Percentiles rank a stretch among this genome's conserved stretches.
Evolutionary conservation across 2,329 filamentous ascomycete genomes (phyloP).

Genomic region (Calycina herbarum): DNA sequence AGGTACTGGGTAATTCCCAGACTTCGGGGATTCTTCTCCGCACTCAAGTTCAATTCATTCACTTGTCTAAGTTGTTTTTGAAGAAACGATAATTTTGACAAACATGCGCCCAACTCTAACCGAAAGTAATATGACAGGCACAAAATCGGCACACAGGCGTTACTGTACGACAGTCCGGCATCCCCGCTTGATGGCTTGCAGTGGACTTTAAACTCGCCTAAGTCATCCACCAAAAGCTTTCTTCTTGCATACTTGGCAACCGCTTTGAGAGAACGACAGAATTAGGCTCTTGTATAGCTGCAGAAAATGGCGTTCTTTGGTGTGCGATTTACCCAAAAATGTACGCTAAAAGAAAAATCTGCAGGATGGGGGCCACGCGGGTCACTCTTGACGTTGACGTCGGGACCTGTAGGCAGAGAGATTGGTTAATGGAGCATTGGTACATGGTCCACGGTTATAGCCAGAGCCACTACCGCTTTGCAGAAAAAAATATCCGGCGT

Average conservation of each 20-base stretch:
- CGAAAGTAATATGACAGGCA: not conserved
- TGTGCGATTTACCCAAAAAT: not conserved
- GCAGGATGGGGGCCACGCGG: not conserved
- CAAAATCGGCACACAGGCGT: conserved; percentile 1
- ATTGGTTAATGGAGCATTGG: not conserved
- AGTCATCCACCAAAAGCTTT: not conserved
- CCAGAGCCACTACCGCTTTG: not conserved
- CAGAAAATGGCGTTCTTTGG: not conserved
- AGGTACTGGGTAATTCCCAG: not conserved
- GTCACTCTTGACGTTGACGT: not conserved
- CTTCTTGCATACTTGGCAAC: not conserved
- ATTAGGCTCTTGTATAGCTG: not conserved
- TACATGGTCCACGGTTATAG: not conserved
- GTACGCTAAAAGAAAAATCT: not conserved
- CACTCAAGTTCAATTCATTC: too few relatives aligned
- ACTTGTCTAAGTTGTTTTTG: too few relatives aligned
- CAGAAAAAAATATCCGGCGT: not conserved
- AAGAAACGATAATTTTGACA: too few relatives aligned
- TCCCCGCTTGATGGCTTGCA: not conserved
- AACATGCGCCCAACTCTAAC: not conserved
- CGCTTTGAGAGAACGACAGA: not conserved
- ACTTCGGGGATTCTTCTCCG: not conserved
- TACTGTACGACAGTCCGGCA: not conserved
- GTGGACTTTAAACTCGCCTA: not conserved
- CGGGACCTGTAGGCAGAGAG: not conserved